Evolutionary conservation across 1,284 basidiomycete species (phyloP), one percentile per base, ranked within the genome.

Genomic region (Mycena citricolor): DNA sequence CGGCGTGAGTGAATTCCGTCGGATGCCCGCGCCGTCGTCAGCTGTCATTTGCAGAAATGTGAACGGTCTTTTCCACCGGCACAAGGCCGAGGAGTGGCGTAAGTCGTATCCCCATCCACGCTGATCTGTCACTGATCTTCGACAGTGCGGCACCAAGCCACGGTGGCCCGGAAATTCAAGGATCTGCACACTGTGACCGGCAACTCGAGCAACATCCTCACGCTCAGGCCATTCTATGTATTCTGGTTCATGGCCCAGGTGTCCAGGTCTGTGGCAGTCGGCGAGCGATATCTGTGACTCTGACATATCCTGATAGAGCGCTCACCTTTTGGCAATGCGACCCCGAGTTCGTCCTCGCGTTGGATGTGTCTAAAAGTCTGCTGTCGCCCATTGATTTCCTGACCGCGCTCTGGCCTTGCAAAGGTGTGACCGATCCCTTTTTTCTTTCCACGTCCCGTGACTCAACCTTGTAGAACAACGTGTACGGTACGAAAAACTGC

Each of bases 181-280:
- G 62, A 68, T 23, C 63, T 88, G 39, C 73, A 77, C 44, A 73
- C 74, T 2, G 69, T 86, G 49, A 86, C 84, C 8, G 83, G 83
- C 4, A 73, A 80, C 47, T 66, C 70, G 17, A 71, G 69, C 26
- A 75, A 78, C 49, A 62, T 71, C 23, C 61, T 86, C 26, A 62
- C 73, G 5, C 69, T 74, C 16, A 66, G 84, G 39, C 85, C 85
- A 4, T 84, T 83, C 61, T 83, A 81, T 58, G 68, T 81, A 21
- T 85, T 84, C 63, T 88, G 84, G 84, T 86, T 87, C 58, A 85
- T 86, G 81, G 74, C 74, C 12, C 83, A 88, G 59, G 74, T 86
- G 33, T 72, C 68, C 51, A 72, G 83, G 84, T 83, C 52, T 39
- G 65, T 62, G 29, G 19, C 14, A 31, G 8, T n/a, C n/a, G 39